phyloP scores from a whole-genome alignment of 257 asterid species.

The Solanum gracilifrons region DNA sequence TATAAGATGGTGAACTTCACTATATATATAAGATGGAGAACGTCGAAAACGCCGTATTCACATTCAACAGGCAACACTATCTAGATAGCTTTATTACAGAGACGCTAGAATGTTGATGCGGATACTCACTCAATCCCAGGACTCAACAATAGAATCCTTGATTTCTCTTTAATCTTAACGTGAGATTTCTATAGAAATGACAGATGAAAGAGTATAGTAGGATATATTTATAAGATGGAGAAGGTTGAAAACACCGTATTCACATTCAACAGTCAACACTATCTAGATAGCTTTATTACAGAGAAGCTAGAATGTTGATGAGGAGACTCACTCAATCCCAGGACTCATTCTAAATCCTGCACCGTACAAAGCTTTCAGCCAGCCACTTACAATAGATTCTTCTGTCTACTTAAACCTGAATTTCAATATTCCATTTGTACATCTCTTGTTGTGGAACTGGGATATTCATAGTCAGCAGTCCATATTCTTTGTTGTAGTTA shows the following conservation, averaged over 20 bases:
- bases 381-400: neutral
- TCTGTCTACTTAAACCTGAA: constrained; percentile 27
- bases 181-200: too few relatives aligned
- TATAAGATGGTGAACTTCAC: neutral
- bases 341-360: neutral
- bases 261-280: neutral
- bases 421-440: constrained; percentile 55
- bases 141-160: neutral
- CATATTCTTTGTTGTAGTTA: constrained; percentile 34
- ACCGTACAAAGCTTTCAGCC: neutral
- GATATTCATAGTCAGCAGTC: constrained; percentile 40
- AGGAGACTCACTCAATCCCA: neutral
- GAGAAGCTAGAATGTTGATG: neutral
- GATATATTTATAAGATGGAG: neutral
- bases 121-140: neutral
- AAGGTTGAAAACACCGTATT: neutral
- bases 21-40: neutral
- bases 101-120: neutral
- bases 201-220: neutral
- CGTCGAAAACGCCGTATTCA: neutral
- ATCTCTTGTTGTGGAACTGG: constrained; percentile 48
- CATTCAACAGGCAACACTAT: neutral
- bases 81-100: neutral
- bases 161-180: too few relatives aligned
- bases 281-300: neutral